A percentile compares a stretch with the other conserved stretches of the same genome.
Evolutionary conservation across 495 filamentous ascomycete genomes (phyloP).

Genomic region (Aspergillus sparsus): DNA sequence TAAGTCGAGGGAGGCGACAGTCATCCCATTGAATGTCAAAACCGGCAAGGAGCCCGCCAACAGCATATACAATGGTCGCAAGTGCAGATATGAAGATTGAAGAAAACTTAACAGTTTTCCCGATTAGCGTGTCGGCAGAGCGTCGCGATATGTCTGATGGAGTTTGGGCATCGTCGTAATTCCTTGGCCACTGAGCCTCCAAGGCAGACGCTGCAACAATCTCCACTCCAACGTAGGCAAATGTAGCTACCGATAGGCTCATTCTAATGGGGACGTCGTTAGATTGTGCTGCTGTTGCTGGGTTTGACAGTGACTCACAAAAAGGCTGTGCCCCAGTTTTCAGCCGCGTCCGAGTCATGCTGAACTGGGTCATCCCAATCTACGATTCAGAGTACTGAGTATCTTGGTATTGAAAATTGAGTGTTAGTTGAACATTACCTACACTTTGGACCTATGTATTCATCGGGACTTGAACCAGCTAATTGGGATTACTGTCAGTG

Average conservation of each 20-base stretch:
- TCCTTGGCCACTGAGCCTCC: background rate
- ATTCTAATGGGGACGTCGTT: background rate
- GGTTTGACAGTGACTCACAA: background rate
- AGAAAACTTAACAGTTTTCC: constrained; percentile 5
- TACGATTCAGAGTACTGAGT: background rate
- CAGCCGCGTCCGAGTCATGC: background rate
- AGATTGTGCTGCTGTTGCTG: background rate
- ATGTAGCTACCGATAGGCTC: background rate
- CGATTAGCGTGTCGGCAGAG: background rate
- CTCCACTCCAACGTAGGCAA: constrained; percentile 6
- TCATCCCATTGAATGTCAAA: constrained; percentile 5
- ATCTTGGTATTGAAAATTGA: no score
- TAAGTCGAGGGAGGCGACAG: constrained; percentile 4
- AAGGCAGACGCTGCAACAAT: background rate
- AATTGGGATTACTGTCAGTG: background rate
- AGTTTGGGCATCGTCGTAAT: background rate
- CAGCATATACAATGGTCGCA: background rate
- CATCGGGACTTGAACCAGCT: background rate
- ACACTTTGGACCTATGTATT: background rate
- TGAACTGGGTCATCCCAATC: background rate
- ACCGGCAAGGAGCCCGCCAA: constrained; percentile 1
- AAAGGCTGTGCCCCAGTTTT: constrained; percentile 5
- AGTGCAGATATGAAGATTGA: constrained; percentile 2
- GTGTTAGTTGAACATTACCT: background rate
- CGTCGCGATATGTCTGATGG: background rate